Evolutionary conservation across 164 flowering plant genomes (phyloP).

Genomic region (Magnolia sinica): DNA sequence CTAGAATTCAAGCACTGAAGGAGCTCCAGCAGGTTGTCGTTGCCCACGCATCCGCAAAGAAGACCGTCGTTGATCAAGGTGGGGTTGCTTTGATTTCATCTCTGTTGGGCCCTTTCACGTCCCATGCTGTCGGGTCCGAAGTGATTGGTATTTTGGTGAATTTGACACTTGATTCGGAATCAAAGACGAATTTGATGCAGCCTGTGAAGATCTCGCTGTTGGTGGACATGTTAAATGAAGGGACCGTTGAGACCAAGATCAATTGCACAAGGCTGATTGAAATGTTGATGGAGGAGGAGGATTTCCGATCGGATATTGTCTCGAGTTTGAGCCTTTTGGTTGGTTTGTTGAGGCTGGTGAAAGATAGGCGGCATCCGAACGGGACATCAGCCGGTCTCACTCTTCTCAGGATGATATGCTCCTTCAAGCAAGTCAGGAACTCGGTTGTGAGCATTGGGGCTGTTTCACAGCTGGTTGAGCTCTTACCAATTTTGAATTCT

Average conservation of each 20-base stretch:
- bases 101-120: constrained; percentile 77
- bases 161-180: constrained; percentile 62
- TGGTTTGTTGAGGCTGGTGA: constrained; percentile 79
- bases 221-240: constrained; percentile 87
- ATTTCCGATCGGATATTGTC: constrained; percentile 49
- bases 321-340: constrained; percentile 75
- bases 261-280: constrained; percentile 64
- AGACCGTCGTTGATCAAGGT: constrained; percentile 57
- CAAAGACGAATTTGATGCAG: constrained; percentile 57
- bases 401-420: constrained; percentile 53
- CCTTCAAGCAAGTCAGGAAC: constrained; percentile 42
- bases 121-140: constrained; percentile 87
- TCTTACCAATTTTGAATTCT: constrained; percentile 52
- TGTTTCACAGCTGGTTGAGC: constrained; percentile 64
- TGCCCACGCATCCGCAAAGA: constrained; percentile 57
- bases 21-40: constrained; percentile 58
- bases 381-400: constrained; percentile 66
- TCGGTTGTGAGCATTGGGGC: constrained; percentile 69
- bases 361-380: constrained; percentile 56
- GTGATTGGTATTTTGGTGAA: constrained; percentile 67
- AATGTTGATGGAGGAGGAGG: constrained; percentile 61
- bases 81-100: constrained; percentile 60
- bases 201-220: constrained; percentile 74
- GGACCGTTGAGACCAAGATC: constrained; percentile 75
- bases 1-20: constrained; percentile 72